Percentiles rank a stretch among this genome's conserved stretches.
phyloP scores from a whole-genome alignment of 352 stramenopile species.

The Phytophthora hybrid region DNA sequence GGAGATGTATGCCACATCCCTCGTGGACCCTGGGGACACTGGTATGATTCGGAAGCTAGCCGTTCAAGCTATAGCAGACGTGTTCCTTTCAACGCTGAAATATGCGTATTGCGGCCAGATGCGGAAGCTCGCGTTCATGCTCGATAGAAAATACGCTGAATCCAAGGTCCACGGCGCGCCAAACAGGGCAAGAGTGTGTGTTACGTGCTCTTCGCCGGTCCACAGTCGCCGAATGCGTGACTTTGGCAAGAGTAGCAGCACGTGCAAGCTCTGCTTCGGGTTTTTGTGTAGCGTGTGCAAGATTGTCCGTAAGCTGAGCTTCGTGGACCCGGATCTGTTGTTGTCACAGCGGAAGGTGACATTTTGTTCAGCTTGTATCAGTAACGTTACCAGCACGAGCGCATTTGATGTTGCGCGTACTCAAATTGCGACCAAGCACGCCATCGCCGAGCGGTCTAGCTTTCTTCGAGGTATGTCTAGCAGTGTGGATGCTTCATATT shows the following conservation, averaged over 20 bases:
- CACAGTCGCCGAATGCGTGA: neutral
- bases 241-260: neutral
- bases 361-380: constrained; percentile 41
- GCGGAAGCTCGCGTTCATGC: neutral
- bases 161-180: neutral
- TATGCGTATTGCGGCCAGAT: constrained; percentile 24
- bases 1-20: constrained; percentile 19
- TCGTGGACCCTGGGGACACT: constrained; percentile 20
- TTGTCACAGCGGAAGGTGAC: neutral
- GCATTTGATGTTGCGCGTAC: constrained; percentile 24
- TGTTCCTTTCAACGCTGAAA: constrained; percentile 16
- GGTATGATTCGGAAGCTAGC: constrained; percentile 12
- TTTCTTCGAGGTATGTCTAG: constrained; percentile 21
- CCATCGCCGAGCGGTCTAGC: constrained; percentile 9
- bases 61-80: constrained; percentile 9
- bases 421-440: constrained; percentile 15
- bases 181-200: neutral
- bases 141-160: neutral
- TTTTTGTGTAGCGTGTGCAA: neutral
- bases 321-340: neutral
- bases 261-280: neutral
- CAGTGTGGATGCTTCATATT: constrained; percentile 15
- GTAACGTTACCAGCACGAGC: constrained; percentile 40
- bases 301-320: neutral
- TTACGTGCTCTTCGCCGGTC: neutral